Evolutionary conservation across 2,329 filamentous ascomycete genomes (phyloP).

Genomic region (Claviceps sp.): DNA sequence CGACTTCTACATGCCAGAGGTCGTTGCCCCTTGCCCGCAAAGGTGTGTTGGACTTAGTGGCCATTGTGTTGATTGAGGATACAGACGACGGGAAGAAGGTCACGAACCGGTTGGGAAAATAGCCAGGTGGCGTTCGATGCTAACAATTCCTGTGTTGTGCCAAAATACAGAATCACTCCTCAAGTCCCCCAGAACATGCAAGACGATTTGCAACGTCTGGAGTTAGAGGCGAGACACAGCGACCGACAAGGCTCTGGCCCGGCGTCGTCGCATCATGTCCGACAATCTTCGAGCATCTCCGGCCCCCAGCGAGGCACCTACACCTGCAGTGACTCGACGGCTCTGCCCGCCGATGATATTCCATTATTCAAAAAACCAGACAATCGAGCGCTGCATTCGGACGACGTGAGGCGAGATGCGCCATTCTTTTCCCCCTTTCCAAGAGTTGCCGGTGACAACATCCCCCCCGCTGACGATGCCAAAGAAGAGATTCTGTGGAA

Average conservation of each 20-base stretch:
- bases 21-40: conserved; percentile 43
- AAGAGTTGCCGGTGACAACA: conserved; percentile 70
- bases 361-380: conserved; percentile 25
- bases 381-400: conserved; percentile 22
- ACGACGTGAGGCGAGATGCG: conserved; percentile 36
- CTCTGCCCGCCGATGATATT: conserved; percentile 19
- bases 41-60: conserved; percentile 26
- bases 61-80: not conserved
- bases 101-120: not conserved
- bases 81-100: not conserved
- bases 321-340: conserved; percentile 1
- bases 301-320: conserved; percentile 16
- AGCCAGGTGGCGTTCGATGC: conserved; percentile 19
- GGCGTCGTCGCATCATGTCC: conserved; percentile 22
- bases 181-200: conserved; percentile 96
- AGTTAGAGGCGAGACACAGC: conserved; percentile 55
- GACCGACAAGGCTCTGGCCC: conserved; percentile 20
- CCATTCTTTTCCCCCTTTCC: conserved; percentile 90
- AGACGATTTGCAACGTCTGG: conserved; percentile 81
- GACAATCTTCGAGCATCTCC: conserved; percentile 31
- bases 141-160: conserved; percentile 20
- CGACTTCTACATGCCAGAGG: conserved; percentile 49
- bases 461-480: conserved; percentile 87
- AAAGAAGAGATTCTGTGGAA: conserved; percentile 82
- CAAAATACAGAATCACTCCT: conserved; percentile 62